Conservation (phyloP, 208 protist species). For the Trypanosoma platydactyli region DNA sequence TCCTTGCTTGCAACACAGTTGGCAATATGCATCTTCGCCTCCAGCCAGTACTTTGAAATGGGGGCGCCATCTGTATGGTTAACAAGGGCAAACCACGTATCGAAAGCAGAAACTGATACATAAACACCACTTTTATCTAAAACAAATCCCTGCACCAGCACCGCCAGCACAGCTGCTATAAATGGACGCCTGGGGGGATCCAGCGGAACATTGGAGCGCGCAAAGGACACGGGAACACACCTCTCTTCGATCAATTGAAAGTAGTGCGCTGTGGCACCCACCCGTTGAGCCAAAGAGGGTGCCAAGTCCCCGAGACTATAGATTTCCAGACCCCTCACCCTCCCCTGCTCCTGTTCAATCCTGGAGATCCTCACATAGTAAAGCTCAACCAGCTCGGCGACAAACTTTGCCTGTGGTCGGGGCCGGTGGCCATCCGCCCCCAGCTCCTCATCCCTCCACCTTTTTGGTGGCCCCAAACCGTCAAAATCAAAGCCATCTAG, state of each 20-base stretch:
- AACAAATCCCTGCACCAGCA: slow-evolving; percentile 23
- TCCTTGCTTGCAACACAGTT: slow-evolving; percentile 22
- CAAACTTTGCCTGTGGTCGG: slow-evolving; percentile 11
- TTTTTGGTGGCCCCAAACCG: slow-evolving; percentile 6
- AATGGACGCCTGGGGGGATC: slow-evolving; percentile 28
- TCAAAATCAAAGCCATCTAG: slow-evolving; percentile 17
- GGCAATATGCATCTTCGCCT: slow-evolving; percentile 26
- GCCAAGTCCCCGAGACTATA: slow-evolving; percentile 23
- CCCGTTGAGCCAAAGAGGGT: slow-evolving; percentile 21
- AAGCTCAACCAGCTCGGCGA: slow-evolving; percentile 21
- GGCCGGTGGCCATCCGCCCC: not conserved
- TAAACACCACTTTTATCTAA: slow-evolving; percentile 22
- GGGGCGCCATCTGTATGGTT: not conserved
- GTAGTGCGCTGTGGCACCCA: slow-evolving; percentile 24
- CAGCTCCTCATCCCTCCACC: not conserved
- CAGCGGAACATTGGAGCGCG: slow-evolving; percentile 19
- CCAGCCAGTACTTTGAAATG: slow-evolving; percentile 28
- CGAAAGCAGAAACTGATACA: slow-evolving; percentile 25
- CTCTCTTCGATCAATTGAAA: slow-evolving; percentile 29
- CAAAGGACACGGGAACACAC: slow-evolving; percentile 23
- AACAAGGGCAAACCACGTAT: slow-evolving; percentile 23
- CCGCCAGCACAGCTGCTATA: slow-evolving; percentile 27
- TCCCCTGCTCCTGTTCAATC: slow-evolving; percentile 4
- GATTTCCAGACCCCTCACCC: slow-evolving; percentile 6
- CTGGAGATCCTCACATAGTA: slow-evolving; percentile 24